These are phyloP conservation scores for Xerocomellus amylosporus DNA, from an alignment of 768 basidiomycete genomes.

Conservation along the genomic window DNA sequence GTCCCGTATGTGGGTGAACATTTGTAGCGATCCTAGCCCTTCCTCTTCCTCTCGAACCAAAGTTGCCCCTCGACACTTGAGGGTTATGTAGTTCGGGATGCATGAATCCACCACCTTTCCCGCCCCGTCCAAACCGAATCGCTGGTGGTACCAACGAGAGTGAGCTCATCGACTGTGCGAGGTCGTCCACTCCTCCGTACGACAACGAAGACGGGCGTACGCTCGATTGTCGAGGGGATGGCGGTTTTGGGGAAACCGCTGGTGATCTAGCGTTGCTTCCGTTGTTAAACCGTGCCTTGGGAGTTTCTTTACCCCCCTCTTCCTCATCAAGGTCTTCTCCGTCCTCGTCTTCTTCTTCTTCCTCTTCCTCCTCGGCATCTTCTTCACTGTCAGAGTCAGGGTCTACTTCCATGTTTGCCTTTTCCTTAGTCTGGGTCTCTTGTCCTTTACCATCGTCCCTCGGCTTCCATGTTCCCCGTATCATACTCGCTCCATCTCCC, in stretches of 20 bases:
- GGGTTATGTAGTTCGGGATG: constrained; percentile 34
- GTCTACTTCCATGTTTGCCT: constrained; percentile 25
- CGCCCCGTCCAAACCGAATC: constrained; percentile 73
- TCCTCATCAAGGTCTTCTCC: constrained; percentile 20
- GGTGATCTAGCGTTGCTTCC: constrained; percentile 19
- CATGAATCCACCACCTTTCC: constrained; percentile 51
- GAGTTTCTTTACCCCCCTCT: constrained; percentile 26
- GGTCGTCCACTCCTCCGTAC: constrained; percentile 41
- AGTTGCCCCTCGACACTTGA: constrained; percentile 27
- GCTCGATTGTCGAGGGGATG: constrained; percentile 22
- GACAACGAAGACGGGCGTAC: constrained; percentile 17
- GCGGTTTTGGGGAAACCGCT: constrained; percentile 15
- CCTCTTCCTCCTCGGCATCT: constrained; percentile 8
- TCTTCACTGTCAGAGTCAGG: constrained; percentile 15
- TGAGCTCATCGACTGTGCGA: constrained; percentile 46
- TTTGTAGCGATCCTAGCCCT: constrained; percentile 27
- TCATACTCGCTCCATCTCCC: constrained; percentile 82
- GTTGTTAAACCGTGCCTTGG: constrained; percentile 22
- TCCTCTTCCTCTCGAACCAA: constrained; percentile 32
- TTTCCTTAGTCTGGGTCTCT: constrained; percentile 7
- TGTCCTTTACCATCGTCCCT: constrained; percentile 31
- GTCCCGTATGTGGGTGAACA: constrained; percentile 16
- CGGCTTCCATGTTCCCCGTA: constrained; percentile 69
- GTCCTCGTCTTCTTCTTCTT: constrained; percentile 12
- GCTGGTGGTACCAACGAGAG: constrained; percentile 64